These are phyloP conservation scores for Sordariomycetes sp. DNA, from an alignment of 2,329 filamentous ascomycete genomes.

Conservation along the genomic window DNA sequence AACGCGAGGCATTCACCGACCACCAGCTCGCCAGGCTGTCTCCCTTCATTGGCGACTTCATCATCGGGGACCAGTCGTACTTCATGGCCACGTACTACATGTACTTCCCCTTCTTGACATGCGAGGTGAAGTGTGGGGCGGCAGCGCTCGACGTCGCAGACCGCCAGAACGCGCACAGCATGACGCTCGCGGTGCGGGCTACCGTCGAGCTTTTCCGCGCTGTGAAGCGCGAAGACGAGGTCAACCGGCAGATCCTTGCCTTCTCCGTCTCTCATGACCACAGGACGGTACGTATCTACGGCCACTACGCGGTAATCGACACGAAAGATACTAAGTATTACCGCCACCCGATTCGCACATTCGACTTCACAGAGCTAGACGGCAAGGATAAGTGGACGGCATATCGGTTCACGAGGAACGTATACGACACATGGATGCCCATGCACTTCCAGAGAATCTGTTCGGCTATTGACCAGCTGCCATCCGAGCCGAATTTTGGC, in stretches of 20 bases:
- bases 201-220: conserved; percentile 23
- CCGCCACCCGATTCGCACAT: conserved; percentile 20
- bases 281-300: conserved; percentile 21
- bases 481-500: conserved; percentile 1
- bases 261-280: conserved; percentile 25
- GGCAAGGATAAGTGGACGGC: conserved; percentile 20
- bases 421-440: conserved; percentile 22
- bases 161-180: conserved; percentile 25
- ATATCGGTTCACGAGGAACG: conserved; percentile 21
- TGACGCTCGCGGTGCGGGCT: conserved; percentile 23
- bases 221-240: conserved; percentile 19
- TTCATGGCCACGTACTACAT: conserved; percentile 31
- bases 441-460: conserved; percentile 20
- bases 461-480: conserved; percentile 20
- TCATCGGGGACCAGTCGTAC: conserved; percentile 19
- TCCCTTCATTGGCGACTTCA: conserved; percentile 20
- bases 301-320: conserved; percentile 24
- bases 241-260: conserved; percentile 25
- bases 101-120: conserved; percentile 35
- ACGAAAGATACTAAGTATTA: conserved; percentile 19
- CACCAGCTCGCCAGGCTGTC: conserved; percentile 25
- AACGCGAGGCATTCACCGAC: conserved; percentile 22
- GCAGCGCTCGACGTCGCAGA: conserved; percentile 21
- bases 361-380: conserved; percentile 16
- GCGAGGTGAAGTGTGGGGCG: conserved; percentile 30